Base-by-base conservation (phyloP, 2,329 filamentous ascomycete genomes). In the Microcyclosporella mali region DNA sequence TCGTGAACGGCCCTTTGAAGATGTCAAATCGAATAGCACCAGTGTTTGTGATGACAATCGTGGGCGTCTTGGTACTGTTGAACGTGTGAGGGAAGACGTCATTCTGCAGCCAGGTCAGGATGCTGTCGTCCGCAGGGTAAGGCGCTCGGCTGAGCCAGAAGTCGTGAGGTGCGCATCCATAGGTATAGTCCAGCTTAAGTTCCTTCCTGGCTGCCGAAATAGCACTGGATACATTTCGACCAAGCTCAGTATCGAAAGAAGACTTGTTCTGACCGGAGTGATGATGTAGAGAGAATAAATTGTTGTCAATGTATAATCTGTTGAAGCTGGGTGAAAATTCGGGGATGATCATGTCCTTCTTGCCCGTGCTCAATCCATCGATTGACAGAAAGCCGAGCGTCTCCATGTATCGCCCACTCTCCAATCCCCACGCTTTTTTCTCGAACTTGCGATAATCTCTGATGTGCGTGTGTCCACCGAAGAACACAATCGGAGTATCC, bases 11-110 rank as follows among this genome's bases (percentile, higher is more conserved):
- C 0, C 92, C 92, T 63, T 90, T 81, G 73, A 95, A 94, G 48
- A 98, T 85, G 63, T 98, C 92, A 64, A 97, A 98, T 33, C 92
- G 85, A 52, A 98, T 81, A 3, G 85, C 86, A 18, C 92, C 92
- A 0, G 87, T 95, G 66, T 98, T 98, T 43, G 85, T 73, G 38
- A 97, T 78, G 21, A 83, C 81, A 9, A 97, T 68, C 6, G 79
- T 76, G 8, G 88, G 75, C 31, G 72, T 73, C 17, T 74, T 70
- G 11, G 41, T 47, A 12, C 38, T 30, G 10, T 50, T 51, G 36
- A 58, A 60, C 3, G 56, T 55, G 33, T 77, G 77, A 0, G 88
- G 86, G 1, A 97, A 70, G 0, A 95, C 79, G 42, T 85, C 67
- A 4, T 82, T 73, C 50, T 85, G 79, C 9, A 98, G 76, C 82